Base-by-base conservation (phyloP, 2,329 filamentous ascomycete genomes). In the Zasmidium angulare region DNA sequence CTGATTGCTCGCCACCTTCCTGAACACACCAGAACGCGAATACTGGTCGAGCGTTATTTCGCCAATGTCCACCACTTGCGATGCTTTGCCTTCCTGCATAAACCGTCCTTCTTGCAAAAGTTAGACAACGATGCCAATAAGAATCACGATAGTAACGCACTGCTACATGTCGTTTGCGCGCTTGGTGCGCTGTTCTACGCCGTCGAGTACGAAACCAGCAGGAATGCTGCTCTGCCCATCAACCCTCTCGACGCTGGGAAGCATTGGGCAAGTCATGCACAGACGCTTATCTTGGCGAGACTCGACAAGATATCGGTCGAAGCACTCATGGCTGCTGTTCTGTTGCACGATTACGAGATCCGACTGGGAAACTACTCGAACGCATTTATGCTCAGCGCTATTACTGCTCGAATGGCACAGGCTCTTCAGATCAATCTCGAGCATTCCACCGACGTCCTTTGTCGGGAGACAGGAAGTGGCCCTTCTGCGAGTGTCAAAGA, bases 401-500 rank as follows among this genome's bases (percentile, higher is more conserved):
- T 68, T 54, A 65, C 66, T 3, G 66, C 64, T 4, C 59, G 66
- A 10, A 68, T 68, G 66, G 64, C 64, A 3, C 66, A 68, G 55
- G 66, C 66, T 1, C 46, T 68, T 23, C 66, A 68, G 46, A 68
- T 68, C 46, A 68, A 68, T 19, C 53, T 68, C 2, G 66, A 68
- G 56, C 64, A 68, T 46, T 68, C 66, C 1, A 64, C 61, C 0
- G 66, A 68, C 48, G 63, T 68, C 2, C 63, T 66, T 17, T 66
- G 64, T 26, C 59, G 63, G n/a, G 64, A 63, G 46, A 46, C 62
- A n/a, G 61, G 56, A 9, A 61, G 51, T 23, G 63, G 56, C 6
- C 66, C 66, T 26, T 65, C 64, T 29, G 66, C 66, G 3, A 66
- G 64, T 51, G 64, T 66, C 46, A 68, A 66, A 54, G 66, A 68